These are phyloP conservation scores for Acanthamoeba triangularis DNA, from an alignment of 208 protist genomes.

Conservation along the genomic window DNA sequence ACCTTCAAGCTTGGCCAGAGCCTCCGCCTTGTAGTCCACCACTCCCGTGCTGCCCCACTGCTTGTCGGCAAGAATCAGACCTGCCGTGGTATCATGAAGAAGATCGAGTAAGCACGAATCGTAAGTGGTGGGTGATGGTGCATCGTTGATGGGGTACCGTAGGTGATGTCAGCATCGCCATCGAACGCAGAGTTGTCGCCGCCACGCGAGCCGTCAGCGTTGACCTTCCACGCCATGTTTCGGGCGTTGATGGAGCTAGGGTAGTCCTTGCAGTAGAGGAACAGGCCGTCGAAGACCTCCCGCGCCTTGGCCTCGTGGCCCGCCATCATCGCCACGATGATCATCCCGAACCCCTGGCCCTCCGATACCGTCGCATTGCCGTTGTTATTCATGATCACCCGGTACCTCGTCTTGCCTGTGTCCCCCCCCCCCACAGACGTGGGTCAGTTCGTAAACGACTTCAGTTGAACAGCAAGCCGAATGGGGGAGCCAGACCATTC, in stretches of 20 bases:
- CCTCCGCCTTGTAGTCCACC: background rate
- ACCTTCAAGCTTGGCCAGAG: conserved; percentile 15
- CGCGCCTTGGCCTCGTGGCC: conserved; percentile 44
- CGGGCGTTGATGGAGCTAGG: background rate
- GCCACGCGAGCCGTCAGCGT: background rate
- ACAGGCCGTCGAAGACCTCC: conserved; percentile 57
- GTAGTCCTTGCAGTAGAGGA: conserved; percentile 52
- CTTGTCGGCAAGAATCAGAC: conserved; percentile 21
- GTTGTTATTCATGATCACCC: conserved; percentile 48
- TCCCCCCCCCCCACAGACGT: too few relatives aligned
- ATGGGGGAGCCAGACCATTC: background rate
- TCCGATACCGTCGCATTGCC: conserved; percentile 20
- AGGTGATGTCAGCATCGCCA: conserved; percentile 57
- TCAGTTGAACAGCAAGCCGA: too few relatives aligned
- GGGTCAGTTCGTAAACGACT: background rate
- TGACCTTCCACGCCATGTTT: conserved; percentile 69
- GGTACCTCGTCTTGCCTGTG: background rate
- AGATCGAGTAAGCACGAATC: too few relatives aligned
- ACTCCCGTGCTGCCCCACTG: conserved; percentile 30
- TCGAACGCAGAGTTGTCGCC: conserved; percentile 56
- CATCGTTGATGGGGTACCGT: background rate
- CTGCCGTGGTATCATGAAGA: background rate
- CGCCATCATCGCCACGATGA: conserved; percentile 59
- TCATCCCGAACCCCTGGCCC: conserved; percentile 53
- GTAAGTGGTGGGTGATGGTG: too few relatives aligned